Percentiles rank a stretch among this genome's conserved stretches.
phyloP scores from a whole-genome alignment of 108 stramenopile species.

The Fragilaria radians region DNA sequence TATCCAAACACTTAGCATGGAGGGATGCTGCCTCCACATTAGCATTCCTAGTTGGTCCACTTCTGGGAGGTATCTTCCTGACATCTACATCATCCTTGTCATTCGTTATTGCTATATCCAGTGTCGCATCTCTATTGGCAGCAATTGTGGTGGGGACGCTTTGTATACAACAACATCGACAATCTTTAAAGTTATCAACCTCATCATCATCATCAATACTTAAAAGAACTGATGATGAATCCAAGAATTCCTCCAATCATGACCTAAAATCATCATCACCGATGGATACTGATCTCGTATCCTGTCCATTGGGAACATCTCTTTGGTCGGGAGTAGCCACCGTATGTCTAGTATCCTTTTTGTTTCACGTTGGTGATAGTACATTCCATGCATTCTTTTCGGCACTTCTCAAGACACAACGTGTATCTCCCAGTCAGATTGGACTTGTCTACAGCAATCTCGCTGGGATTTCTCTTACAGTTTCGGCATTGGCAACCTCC shows the following conservation, averaged over 20 bases:
- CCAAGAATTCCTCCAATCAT: neutral
- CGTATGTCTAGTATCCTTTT: conserved; percentile 51
- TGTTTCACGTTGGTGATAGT: conserved; percentile 66
- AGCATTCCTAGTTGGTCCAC: conserved; percentile 68
- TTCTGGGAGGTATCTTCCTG: conserved; percentile 50
- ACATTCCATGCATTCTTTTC: conserved; percentile 79
- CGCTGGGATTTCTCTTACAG: conserved; percentile 57
- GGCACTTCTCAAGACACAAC: conserved; percentile 42
- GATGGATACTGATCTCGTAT: conserved; percentile 17
- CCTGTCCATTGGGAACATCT: conserved; percentile 59
- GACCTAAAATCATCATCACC: neutral
- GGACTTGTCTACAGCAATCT: conserved; percentile 58
- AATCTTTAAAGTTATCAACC: neutral
- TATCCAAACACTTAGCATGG: conserved; percentile 52
- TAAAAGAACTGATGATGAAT: neutral
- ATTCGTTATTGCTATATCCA: conserved; percentile 55
- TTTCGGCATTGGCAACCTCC: conserved; percentile 40
- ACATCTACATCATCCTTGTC: conserved; percentile 28
- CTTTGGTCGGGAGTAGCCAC: conserved; percentile 73
- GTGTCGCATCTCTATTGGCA: conserved; percentile 49
- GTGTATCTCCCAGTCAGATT: conserved; percentile 40
- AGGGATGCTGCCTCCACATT: conserved; percentile 68
- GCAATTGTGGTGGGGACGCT: conserved; percentile 25
- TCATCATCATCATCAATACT: neutral
- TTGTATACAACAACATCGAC: conserved; percentile 30